Evolutionary conservation across 148 eudicot species (phyloP).

Genomic region (Rhododendron ovatum): DNA sequence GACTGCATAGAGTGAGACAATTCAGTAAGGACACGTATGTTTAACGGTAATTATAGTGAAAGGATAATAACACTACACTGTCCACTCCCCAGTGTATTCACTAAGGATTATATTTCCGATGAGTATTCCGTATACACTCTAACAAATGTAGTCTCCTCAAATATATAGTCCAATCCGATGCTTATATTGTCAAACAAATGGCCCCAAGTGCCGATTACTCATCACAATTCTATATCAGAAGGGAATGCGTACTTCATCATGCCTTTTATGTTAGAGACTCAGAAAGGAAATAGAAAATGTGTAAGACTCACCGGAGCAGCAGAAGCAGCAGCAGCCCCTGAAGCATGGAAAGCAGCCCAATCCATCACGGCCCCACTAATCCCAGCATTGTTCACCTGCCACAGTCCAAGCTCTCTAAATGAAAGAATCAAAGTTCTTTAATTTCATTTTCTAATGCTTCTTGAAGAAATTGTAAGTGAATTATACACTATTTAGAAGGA

Average conservation of each 20-base stretch:
- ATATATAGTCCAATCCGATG: background rate
- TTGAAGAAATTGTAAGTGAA: background rate
- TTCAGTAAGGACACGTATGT: background rate
- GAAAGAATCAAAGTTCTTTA: background rate
- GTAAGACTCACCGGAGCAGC: background rate
- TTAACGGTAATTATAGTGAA: background rate
- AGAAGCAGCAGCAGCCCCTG: background rate
- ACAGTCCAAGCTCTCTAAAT: background rate
- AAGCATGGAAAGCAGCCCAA: background rate
- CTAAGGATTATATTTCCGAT: background rate
- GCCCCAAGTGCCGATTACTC: background rate
- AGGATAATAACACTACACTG: background rate
- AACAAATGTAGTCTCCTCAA: background rate
- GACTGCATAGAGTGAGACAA: conserved; percentile 1
- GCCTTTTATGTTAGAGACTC: background rate
- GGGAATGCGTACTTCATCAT: background rate
- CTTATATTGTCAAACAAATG: background rate
- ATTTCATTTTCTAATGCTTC: background rate
- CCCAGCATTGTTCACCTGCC: background rate
- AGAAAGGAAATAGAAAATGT: background rate
- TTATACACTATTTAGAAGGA: background rate
- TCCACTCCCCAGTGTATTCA: background rate
- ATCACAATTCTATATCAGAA: background rate
- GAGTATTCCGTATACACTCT: background rate
- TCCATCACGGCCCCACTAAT: background rate